Base-by-base conservation (phyloP, 192 early-diverging fungal species). In the Spizellomyces sp. region DNA sequence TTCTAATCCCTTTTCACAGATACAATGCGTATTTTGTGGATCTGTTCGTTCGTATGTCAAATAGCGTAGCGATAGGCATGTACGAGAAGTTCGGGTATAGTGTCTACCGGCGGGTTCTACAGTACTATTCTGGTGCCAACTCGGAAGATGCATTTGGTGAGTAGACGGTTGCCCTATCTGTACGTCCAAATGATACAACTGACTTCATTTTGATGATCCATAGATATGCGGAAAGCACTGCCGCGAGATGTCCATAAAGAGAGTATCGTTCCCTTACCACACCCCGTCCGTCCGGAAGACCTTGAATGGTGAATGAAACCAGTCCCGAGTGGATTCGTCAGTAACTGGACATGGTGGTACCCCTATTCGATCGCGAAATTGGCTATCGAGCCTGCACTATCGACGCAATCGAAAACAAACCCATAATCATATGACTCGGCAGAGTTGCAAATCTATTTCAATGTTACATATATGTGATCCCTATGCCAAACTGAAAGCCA, bases 211-310 rank as follows among this genome's bases (percentile, higher is more conserved):
- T 9, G 45, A 14, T 4, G 19, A 57, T 58, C 48, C 15, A 0
- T 72, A 94, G 97, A 99, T 71, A 99, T 99, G 97, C 82, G 96
- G 57, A 95, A 96, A 83, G 92, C 97, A 6, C 80, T 99, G 46
- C 80, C 90, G 19, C 74, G 94, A 67, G 97, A 99, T 79, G 83
- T 83, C 45, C 69, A 89, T 22, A 82, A 90, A 67, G 78, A 92
- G 72, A 82, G 78, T 58, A 79, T 89, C 45, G 76, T 87, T 27
- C 85, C 85, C 12, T 54, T 89, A 15, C 81, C 76, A 48, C 64
- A 81, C 45, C 81, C 84, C 10, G 72, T 89, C 10, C 69, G 64
- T 15, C 83, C 87, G 0, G 85, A 87, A 45, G 81, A 89, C 45
- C 68, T 88, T 9, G 87, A 88, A 64, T 88, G 87, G 87, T 82